phyloP scores from a whole-genome alignment of 805 yeast species.

The Pachysolen tannophilus region DNA sequence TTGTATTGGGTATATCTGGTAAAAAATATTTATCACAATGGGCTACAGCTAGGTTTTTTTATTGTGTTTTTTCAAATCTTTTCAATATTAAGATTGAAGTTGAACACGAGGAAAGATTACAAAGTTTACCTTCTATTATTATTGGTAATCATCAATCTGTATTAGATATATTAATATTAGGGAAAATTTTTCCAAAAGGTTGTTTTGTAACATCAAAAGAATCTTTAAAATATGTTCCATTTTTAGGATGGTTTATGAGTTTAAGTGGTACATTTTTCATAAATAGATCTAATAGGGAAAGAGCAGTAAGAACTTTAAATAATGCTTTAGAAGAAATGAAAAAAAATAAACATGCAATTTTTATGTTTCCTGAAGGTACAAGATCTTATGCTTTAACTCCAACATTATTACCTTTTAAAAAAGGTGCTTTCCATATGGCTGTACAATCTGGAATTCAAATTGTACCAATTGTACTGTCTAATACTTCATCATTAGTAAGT shows the following conservation, averaged over 20 bases:
- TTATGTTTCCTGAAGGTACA: conserved; percentile 97
- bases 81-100: conserved; percentile 68
- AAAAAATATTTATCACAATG: conserved; percentile 80
- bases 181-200: conserved; percentile 76
- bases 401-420: conserved; percentile 78
- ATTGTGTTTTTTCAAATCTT: conserved; percentile 46
- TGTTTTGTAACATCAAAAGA: conserved; percentile 91
- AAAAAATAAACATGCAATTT: conserved; percentile 60
- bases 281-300: conserved; percentile 70
- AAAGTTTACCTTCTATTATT: conserved; percentile 64
- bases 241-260: conserved; percentile 95
- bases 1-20: conserved; percentile 57
- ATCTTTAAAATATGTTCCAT: conserved; percentile 75
- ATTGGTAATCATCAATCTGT: conserved; percentile 90
- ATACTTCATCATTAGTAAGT: conserved; percentile 69
- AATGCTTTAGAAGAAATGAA: conserved; percentile 59
- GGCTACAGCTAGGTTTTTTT: conserved; percentile 81
- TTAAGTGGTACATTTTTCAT: conserved; percentile 86
- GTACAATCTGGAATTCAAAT: conserved; percentile 86
- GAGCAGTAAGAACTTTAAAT: conserved; percentile 69
- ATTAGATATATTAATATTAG: conserved; percentile 75
- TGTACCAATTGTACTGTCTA: conserved; percentile 81
- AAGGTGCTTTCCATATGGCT: conserved; percentile 98
- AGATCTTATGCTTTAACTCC: conserved; percentile 71
- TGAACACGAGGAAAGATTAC: conserved; percentile 54